Base-by-base conservation (phyloP, 1,139 yeast species). In the Candida neerlandica region DNA sequence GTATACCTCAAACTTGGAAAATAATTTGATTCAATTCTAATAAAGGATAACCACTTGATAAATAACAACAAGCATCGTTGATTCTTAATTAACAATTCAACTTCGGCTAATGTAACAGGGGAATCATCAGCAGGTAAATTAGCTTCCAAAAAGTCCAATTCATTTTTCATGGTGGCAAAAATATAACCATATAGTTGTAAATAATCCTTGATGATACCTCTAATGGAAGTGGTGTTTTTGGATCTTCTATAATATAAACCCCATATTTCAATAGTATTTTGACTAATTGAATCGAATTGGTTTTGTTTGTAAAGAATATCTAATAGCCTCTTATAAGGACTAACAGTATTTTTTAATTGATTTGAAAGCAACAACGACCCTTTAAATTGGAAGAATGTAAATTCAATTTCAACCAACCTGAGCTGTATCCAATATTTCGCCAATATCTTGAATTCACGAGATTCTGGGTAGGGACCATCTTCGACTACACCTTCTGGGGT, bases 1-100 rank as follows among this genome's bases (percentile, higher is more conserved):
- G 67, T 52, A 51, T 60, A 69, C 37, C 75, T 54, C 44, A 71
- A 59, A 11, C 70, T 58, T 0, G 77, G 73, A 51, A 69, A 72
- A 55, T 72, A 67, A 7, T 60, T 60, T 1, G 59, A 48, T 53
- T 72, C 76, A 18, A 70, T 56, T 40, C 65, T 59, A 19, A 70
- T 55, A 45, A 71, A 65, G 29, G 69, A 63, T 39, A 71, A 56
- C 75, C 75, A 71, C 50, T 68, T 57, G 10, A 66, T 57, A 50
- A 62, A 62, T 10, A 60, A 55, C 10, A 58, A 50, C 29, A 60
- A 49, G 1, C 59, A 47, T 6, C 58, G 39, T 49, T 68, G 73
- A 52, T 62, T 64, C 45, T 55, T 57, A 9, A 60, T 48, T 26
- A 65, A 58, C 16, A 62, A 45, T 19, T 54, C 52, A n/a, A 66